Evolutionary conservation across 805 yeast genomes (phyloP), one percentile per base, ranked within the genome.

Genomic region (Scheffersomyces amazonensis): DNA sequence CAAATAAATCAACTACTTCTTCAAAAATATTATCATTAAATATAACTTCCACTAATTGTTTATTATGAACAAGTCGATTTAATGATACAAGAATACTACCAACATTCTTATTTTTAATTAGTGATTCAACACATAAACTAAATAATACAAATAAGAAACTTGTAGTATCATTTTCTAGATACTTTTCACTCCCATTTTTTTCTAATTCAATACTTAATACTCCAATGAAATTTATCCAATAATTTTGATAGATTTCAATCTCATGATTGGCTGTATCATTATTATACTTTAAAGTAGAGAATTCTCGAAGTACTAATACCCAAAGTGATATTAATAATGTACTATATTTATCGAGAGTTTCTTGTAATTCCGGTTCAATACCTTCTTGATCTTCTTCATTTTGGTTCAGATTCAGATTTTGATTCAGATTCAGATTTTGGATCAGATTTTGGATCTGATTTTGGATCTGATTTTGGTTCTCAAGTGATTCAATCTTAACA

Each of bases 81-180:
- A 66, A 49, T 0, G 70, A 63, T 1, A 62, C 64, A 42, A 90
- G 57, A 0, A 84, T 80, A 2, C 65, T 64, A 10, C 75, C 51
- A 2, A 81, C 75, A 36, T 66, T 55, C 35, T 73, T 75, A 34
- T 64, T 64, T 37, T 53, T 62, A 13, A 83, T 73, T 43, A 89
- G 67, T 0, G 83, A 76, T 49, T 87, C 95, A 34, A 89, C 71
- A 55, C 96, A 87, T 48, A 87, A 85, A 9, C 96, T 86, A 62
- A 84, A 86, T 28, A 90, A 58, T 21, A 89, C 82, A 53, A 87
- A 85, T 59, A 85, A 81, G 48, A 89, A 85, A 43, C 78, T 78
- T 4, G 74, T 69, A 1, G 77, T 64, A 43, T 82, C 89, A 8
- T 46, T 50, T 4, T 70, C 73, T 32, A 87, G 56, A 24, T 78